A percentile compares a stretch with the other conserved stretches of the same genome.
Conservation (phyloP, 495 filamentous ascomycete species). For the Paragyromitra xinjiangensis region DNA sequence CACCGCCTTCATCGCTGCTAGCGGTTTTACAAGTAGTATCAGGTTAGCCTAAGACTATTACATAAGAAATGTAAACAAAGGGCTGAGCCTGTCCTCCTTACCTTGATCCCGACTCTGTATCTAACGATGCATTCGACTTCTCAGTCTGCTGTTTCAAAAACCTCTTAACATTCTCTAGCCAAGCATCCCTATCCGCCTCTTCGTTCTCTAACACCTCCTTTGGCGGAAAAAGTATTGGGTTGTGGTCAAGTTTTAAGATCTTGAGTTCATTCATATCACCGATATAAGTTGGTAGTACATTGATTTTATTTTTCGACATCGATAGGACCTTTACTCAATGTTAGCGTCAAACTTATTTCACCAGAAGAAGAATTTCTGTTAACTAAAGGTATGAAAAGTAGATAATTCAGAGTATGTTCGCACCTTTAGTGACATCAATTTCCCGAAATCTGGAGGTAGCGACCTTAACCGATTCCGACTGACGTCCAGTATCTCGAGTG, state of each 20-base stretch:
- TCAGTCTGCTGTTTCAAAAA: slow-evolving; percentile 72
- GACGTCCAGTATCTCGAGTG: slow-evolving; percentile 91
- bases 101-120: slow-evolving; percentile 72
- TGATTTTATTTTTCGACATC: slow-evolving; percentile 84
- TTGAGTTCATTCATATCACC: slow-evolving; percentile 89
- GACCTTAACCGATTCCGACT: slow-evolving; percentile 81
- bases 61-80: slow-evolving; percentile 16
- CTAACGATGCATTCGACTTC: slow-evolving; percentile 64
- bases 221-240: slow-evolving; percentile 77
- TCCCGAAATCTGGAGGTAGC: slow-evolving; percentile 81
- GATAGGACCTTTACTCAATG: slow-evolving; percentile 69
- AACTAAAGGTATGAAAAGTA: slow-evolving; percentile 30
- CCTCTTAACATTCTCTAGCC: slow-evolving; percentile 70
- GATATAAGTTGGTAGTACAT: slow-evolving; percentile 79
- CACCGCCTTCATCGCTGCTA: slow-evolving; percentile 60
- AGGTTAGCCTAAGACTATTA: slow-evolving; percentile 21
- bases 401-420: slow-evolving; percentile 37
- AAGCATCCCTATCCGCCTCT: slow-evolving; percentile 51
- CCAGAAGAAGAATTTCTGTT: slow-evolving; percentile 24
- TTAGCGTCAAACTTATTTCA: slow-evolving; percentile 27
- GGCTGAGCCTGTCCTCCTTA: slow-evolving; percentile 61
- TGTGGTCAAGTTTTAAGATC: slow-evolving; percentile 85
- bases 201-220: slow-evolving; percentile 64
- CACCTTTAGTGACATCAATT: slow-evolving; percentile 68
- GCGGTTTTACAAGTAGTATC: slow-evolving; percentile 55